These are phyloP conservation scores for Pelargonium australe DNA, from an alignment of 441 rosid species.

Conservation along the genomic window DNA sequence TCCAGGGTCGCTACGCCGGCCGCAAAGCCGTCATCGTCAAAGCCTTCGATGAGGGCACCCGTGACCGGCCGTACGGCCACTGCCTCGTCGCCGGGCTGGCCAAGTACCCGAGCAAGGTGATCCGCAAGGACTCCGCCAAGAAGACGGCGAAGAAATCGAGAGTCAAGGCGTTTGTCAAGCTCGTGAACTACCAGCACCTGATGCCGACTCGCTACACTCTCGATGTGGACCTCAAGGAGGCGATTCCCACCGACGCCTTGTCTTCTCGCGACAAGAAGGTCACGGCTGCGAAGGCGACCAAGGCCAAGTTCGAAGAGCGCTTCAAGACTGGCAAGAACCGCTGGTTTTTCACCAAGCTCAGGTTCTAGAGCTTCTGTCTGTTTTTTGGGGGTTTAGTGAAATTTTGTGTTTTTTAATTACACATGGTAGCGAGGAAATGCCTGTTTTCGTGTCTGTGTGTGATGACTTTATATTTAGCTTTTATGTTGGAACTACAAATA, in stretches of 20 bases:
- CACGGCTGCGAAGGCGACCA: not conserved
- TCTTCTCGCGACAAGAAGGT: not conserved
- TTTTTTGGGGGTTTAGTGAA: not conserved
- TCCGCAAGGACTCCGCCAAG: not conserved
- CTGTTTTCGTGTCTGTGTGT: not conserved
- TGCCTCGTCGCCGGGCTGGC: slow-evolving; percentile 1
- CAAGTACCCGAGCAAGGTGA: not conserved
- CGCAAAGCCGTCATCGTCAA: slow-evolving; percentile 3
- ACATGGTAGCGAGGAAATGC: not conserved
- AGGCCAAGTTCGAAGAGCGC: not conserved
- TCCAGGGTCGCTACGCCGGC: not conserved
- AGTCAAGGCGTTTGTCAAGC: not conserved
- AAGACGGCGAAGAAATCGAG: not conserved
- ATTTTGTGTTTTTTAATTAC: not conserved
- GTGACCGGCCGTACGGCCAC: slow-evolving; percentile 1
- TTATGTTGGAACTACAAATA: too few relatives aligned
- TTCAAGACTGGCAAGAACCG: slow-evolving; percentile 4
- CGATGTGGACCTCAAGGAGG: not conserved
- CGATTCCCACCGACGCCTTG: not conserved
- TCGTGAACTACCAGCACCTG: slow-evolving; percentile 1
- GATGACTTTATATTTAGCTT: too few relatives aligned
- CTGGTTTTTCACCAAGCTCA: slow-evolving; percentile 3
- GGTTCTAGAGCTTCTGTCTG: not conserved
- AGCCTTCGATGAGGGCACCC: not conserved
- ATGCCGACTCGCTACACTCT: not conserved